Evolutionary conservation across 2,329 filamentous ascomycete genomes (phyloP).

Genomic region (Fusarium brevicatenulatum): DNA sequence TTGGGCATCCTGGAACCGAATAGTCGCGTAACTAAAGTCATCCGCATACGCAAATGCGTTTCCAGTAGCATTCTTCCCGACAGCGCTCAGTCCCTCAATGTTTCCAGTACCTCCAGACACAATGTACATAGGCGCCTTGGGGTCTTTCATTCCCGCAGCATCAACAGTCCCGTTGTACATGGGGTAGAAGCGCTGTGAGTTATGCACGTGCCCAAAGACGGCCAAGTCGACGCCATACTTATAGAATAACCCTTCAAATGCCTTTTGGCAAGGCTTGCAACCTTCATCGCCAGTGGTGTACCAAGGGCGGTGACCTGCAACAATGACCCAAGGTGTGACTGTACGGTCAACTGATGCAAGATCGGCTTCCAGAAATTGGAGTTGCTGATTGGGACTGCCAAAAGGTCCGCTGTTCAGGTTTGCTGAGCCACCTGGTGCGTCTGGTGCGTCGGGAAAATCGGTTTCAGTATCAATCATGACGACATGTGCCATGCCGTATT

Average conservation of each 20-base stretch:
- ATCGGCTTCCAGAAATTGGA: conserved; percentile 23
- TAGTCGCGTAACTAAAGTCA: conserved; percentile 27
- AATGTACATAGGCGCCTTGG: conserved; percentile 25
- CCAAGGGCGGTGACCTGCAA: conserved; percentile 58
- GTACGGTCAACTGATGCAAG: conserved; percentile 64
- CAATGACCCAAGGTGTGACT: conserved; percentile 59
- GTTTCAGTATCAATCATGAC: conserved; percentile 50
- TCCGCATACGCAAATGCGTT: conserved; percentile 29
- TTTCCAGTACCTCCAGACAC: conserved; percentile 22
- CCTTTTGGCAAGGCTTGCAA: conserved; percentile 23
- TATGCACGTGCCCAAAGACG: conserved; percentile 21
- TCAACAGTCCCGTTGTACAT: conserved; percentile 16
- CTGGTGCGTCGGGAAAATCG: conserved; percentile 49
- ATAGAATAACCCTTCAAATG: conserved; percentile 19
- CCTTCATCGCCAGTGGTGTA: conserved; percentile 53
- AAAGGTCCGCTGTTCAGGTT: conserved; percentile 22
- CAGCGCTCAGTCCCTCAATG: conserved; percentile 12
- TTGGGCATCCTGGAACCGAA: conserved; percentile 7
- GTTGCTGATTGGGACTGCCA: conserved; percentile 11
- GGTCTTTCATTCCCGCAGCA: conserved; percentile 6
- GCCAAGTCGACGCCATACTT: conserved; percentile 21
- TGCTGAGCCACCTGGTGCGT: conserved; percentile 14
- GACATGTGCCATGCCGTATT: conserved; percentile 45
- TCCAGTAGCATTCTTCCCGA: background rate
- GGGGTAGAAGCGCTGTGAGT: conserved; percentile 19